Percentiles rank a stretch among this genome's conserved stretches.
These are phyloP conservation scores for Trichoderma brevicompactum DNA, from an alignment of 2,329 filamentous ascomycete species.

Conservation along the genomic window DNA sequence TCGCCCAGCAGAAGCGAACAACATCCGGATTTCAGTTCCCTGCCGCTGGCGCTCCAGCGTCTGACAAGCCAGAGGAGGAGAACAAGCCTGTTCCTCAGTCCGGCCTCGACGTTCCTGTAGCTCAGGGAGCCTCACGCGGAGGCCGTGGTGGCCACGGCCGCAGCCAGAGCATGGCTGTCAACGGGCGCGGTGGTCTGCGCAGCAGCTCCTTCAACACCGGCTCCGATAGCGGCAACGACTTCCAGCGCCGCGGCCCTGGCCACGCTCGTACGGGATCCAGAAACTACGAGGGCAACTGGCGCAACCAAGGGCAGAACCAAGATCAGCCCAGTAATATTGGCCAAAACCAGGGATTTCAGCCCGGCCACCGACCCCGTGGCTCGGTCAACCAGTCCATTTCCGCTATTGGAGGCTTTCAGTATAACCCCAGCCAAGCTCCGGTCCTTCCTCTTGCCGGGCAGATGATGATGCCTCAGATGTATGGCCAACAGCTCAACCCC, in stretches of 20 bases:
- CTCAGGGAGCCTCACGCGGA: conserved; percentile 54
- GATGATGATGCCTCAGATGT: conserved; percentile 85
- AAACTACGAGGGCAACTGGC: conserved; percentile 98
- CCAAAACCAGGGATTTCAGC: conserved; percentile 79
- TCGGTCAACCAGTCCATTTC: conserved; percentile 88
- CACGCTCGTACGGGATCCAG: conserved; percentile 84
- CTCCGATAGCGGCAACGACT: conserved; percentile 55
- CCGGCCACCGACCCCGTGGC: conserved; percentile 82
- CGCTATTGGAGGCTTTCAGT: conserved; percentile 85
- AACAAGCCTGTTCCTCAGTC: conserved; percentile 43
- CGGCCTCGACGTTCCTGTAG: conserved; percentile 42
- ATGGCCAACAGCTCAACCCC: conserved; percentile 84
- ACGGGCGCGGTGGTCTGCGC: conserved; percentile 72
- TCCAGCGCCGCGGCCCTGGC: conserved; percentile 74
- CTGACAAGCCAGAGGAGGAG: conserved; percentile 63
- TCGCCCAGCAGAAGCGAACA: conserved; percentile 95
- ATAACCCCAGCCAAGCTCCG: conserved; percentile 78
- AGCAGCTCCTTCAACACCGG: conserved; percentile 62
- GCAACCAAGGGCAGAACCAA: conserved; percentile 73
- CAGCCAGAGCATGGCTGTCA: conserved; percentile 89
- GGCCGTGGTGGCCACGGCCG: conserved; percentile 68
- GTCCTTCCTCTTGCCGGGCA: conserved; percentile 84
- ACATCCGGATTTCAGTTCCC: conserved; percentile 96
- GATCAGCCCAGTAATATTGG: conserved; percentile 54
- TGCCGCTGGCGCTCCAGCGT: conserved; percentile 68